phyloP scores from a whole-genome alignment of 139 green algal genomes.

The Chlamydomonas urium region DNA sequence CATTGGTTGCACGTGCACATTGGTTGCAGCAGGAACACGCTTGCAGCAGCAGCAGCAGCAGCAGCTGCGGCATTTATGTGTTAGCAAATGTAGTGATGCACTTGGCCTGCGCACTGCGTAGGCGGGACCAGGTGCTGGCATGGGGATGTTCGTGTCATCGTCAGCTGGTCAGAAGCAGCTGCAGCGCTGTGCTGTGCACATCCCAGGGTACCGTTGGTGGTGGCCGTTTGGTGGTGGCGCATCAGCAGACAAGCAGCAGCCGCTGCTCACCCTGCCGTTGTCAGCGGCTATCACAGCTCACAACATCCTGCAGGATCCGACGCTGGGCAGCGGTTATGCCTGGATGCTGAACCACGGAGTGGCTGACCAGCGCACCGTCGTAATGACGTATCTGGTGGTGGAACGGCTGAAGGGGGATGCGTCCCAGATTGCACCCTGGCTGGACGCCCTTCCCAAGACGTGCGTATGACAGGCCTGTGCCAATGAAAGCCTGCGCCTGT shows the following conservation, averaged over 20 bases:
- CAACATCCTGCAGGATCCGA: constrained; percentile 6
- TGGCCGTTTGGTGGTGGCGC: neutral
- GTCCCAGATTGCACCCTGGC: constrained; percentile 29
- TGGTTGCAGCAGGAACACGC: neutral
- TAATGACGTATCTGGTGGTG: constrained; percentile 62
- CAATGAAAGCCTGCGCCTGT: too few species aligned
- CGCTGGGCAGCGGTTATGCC: constrained; percentile 8
- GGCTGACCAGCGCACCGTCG: constrained; percentile 50
- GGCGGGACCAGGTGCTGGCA: neutral
- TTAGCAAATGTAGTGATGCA: too few species aligned
- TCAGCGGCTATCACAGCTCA: neutral
- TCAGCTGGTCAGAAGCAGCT: neutral
- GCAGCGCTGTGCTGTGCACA: neutral
- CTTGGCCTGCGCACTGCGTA: too few species aligned
- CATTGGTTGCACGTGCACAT: neutral
- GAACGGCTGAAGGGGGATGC: constrained; percentile 41
- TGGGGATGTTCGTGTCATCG: neutral
- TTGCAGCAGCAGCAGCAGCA: neutral
- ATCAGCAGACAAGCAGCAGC: neutral
- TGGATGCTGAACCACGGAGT: constrained; percentile 44
- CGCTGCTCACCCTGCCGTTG: neutral
- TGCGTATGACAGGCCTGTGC: too few species aligned
- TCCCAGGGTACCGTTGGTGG: neutral
- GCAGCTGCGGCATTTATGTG: neutral
- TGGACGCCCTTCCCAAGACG: constrained; percentile 29